phyloP scores from a whole-genome alignment of 306 rosid species.

The Ziziphus jujuba region DNA sequence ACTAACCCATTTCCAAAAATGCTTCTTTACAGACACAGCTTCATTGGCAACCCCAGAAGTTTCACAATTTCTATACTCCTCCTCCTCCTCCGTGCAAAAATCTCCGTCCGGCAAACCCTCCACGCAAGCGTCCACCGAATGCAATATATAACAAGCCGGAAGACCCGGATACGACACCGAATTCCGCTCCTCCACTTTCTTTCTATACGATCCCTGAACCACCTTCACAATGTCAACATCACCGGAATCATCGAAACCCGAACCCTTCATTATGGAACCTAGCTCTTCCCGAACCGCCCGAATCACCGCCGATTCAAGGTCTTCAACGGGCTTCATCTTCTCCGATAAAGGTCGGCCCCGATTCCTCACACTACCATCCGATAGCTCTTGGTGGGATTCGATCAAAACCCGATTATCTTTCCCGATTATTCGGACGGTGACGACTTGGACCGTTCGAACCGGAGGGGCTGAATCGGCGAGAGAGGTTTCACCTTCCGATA shows the following conservation, averaged over 20 bases:
- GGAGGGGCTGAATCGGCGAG: conserved; percentile 79
- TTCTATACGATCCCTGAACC: conserved; percentile 67
- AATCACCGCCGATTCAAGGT: conserved; percentile 64
- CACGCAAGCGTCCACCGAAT: conserved; percentile 62
- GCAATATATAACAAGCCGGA: conserved; percentile 85
- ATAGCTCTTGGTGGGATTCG: conserved; percentile 73
- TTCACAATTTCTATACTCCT: conserved; percentile 47
- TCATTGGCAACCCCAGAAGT: conserved; percentile 41
- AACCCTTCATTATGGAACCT: conserved; percentile 48
- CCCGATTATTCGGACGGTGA: conserved; percentile 51
- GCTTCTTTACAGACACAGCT: conserved; percentile 86
- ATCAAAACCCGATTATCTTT: conserved; percentile 39
- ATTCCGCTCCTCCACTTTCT: conserved; percentile 73
- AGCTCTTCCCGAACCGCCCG: conserved; percentile 86
- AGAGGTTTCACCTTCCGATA: conserved; percentile 80
- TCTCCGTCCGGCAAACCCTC: conserved; percentile 81
- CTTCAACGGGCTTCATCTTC: conserved; percentile 91
- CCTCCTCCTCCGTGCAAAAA: conserved; percentile 73
- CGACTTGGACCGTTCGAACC: conserved; percentile 80
- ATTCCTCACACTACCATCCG: conserved; percentile 61
- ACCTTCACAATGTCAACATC: conserved; percentile 41
- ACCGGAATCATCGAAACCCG: conserved; percentile 6
- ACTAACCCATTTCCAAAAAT: conserved; percentile 93
- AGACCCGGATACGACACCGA: conserved; percentile 89
- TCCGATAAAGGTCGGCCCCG: conserved; percentile 86